Base-by-base conservation (phyloP, 2,329 filamentous ascomycete species). In the Pseudopyricularia cyperi region DNA sequence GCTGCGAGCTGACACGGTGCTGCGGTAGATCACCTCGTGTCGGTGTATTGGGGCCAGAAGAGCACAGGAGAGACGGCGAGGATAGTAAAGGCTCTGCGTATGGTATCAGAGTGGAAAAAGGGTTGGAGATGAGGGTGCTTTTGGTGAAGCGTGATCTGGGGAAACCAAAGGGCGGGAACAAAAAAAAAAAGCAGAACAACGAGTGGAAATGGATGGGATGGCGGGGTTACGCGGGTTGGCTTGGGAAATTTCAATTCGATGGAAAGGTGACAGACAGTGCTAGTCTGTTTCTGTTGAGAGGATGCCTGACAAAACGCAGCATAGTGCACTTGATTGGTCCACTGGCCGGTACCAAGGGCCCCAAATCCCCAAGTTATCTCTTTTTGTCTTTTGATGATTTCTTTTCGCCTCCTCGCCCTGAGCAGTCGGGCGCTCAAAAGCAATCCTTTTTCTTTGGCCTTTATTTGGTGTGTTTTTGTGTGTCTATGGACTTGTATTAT, bases 181-280 rank as follows among this genome's bases (percentile, higher is more conserved):
- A n/a, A 42, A 32, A 44, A 51, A 51, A 51, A 42, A 51, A 32
- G 28, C 39, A 48, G 26, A 19, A 39, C 35, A 32, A 37, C 19
- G 42, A 46, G 49, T 51, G 49, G 49, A 37, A 51, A 51, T 51
- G n/a, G n/a, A n/a, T n/a, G n/a, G 37, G 37, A 42, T 42, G 49
- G 49, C 49, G 49, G 49, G 49, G 49, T 51, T 46, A 39, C 37
- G 30, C 22, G 34, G 49, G 49, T 44, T 51, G 28, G 46, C 34
- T 42, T 51, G 49, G 49, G 49, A 51, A 51, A 51, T 51, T 51
- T 51, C 47, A 24, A 49, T 49, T 51, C 48, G 37, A 42, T 42
- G 37, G 22, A 42, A 42, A n/a, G n/a, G n/a, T n/a, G n/a, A n/a
- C n/a, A n/a, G 39, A 44, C 39, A 24, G 39, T 44, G 39, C 39